These are phyloP conservation scores for Fomitopsis serialis DNA, from an alignment of 768 basidiomycete species.

Conservation along the genomic window DNA sequence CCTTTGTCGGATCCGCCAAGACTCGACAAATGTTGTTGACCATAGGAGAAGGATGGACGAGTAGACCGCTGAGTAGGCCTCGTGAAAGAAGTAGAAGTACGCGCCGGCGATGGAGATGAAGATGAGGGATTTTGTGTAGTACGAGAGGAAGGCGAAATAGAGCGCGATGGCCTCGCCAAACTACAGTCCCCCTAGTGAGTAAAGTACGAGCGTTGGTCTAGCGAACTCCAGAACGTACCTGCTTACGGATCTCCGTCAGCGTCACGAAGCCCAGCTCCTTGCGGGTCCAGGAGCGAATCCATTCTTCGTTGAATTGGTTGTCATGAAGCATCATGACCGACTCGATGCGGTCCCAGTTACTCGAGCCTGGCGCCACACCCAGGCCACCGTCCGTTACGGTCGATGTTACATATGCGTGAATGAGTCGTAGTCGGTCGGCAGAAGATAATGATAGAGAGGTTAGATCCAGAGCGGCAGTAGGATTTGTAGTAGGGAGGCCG, in stretches of 20 bases:
- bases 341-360: slow-evolving; percentile 77
- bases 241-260: slow-evolving; percentile 66
- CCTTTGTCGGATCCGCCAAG: slow-evolving; percentile 86
- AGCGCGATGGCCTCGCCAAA: slow-evolving; percentile 82
- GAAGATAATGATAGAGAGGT: slow-evolving; percentile 48
- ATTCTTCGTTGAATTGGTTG: slow-evolving; percentile 68
- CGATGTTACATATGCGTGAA: slow-evolving; percentile 67
- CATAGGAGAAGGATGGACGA: slow-evolving; percentile 76
- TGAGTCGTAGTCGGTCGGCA: slow-evolving; percentile 77
- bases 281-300: slow-evolving; percentile 74
- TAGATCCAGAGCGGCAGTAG: slow-evolving; percentile 35
- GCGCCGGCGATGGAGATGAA: slow-evolving; percentile 72
- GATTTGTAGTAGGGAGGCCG: slow-evolving; percentile 55
- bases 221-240: slow-evolving; percentile 38
- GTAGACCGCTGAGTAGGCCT: slow-evolving; percentile 73
- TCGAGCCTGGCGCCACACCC: slow-evolving; percentile 67
- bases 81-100: slow-evolving; percentile 62
- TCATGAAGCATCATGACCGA: slow-evolving; percentile 84
- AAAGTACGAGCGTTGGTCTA: slow-evolving; percentile 5
- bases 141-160: slow-evolving; percentile 85
- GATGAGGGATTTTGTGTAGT: slow-evolving; percentile 76
- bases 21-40: slow-evolving; percentile 84
- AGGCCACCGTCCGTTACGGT: slow-evolving; percentile 75
- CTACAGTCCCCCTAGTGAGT: slow-evolving; percentile 21
- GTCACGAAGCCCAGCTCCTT: slow-evolving; percentile 57